phyloP scores from a whole-genome alignment of 306 rosid species.

The Vigna mungo region DNA sequence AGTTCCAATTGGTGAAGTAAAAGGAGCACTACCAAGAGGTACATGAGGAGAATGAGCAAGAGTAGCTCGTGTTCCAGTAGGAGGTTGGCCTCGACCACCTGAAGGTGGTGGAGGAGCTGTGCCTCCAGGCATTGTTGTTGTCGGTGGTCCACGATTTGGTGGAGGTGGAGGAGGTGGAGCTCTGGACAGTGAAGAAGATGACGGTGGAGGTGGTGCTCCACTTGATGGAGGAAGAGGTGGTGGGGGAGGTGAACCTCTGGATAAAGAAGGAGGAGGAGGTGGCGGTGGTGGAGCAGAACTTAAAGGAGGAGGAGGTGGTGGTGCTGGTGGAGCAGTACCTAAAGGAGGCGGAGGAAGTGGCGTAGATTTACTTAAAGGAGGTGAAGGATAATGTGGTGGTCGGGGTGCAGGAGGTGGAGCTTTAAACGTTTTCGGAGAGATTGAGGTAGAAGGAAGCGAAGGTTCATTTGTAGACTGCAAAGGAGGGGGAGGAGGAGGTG shows the following conservation, averaged over 20 bases:
- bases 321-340: background rate
- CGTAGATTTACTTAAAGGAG: conserved; percentile 8
- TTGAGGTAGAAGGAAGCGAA: conserved; percentile 41
- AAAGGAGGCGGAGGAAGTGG: conserved; percentile 47
- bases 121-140: conserved; percentile 45
- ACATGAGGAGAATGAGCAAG: conserved; percentile 68
- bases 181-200: conserved; percentile 40
- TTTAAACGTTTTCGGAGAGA: background rate
- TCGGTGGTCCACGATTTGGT: conserved; percentile 20
- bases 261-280: conserved; percentile 34
- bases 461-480: conserved; percentile 31
- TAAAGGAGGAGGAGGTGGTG: conserved; percentile 50
- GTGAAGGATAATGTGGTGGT: background rate
- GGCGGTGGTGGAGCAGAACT: conserved; percentile 44
- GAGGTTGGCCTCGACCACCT: conserved; percentile 51
- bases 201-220: conserved; percentile 31
- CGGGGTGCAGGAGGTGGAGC: conserved; percentile 44
- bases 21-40: conserved; percentile 66
- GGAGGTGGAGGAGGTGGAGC: conserved; percentile 36
- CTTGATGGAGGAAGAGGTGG: conserved; percentile 33
- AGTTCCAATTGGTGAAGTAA: conserved; percentile 61
- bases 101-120: conserved; percentile 53
- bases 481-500: conserved; percentile 26
- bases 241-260: conserved; percentile 37
- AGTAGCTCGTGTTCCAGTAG: conserved; percentile 45